Evolutionary conservation across 176 grass and related monocot species (phyloP), one percentile per base, ranked within the genome.

Genomic region (Eragrostis nindensis): DNA sequence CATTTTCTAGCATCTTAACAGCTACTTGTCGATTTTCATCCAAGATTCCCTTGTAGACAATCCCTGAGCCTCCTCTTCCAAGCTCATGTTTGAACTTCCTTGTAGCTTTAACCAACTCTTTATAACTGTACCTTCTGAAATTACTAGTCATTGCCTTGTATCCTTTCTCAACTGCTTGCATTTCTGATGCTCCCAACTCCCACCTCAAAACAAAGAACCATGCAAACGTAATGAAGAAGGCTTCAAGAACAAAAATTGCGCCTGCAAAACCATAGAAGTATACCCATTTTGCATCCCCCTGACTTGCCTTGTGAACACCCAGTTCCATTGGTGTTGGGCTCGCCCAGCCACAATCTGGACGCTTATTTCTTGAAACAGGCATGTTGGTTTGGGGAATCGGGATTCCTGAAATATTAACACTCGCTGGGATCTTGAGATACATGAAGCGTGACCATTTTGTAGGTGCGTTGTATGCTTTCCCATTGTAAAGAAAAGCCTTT

Each of bases 1-100:
- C 49, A 55, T 74, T 74, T 74, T 74, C 71, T 10, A 74, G 49
- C 71, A 55, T 74, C 49, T 74, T 74, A 55, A 74, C 71, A 74
- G 71, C 71, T 17, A 74, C 71, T 55, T 5, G 30, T 55, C 49
- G 49, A 22, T 11, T 74, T 29, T 74, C 49, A 6, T 74, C 49
- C 17, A 74, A 16, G 49, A 55, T 74, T 74, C 71, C 71, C 29
- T 55, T 74, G 29, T 74, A 74, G 18, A 74, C 49, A 22, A 55
- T 39, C 2, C 71, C 71, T n/a, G 71, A 74, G 18, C 71, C 71
- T 74, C 71, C 71, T 74, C 49, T 74, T 39, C 71, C 71, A 55
- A 74, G 49, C 71, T 74, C 71, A 40, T 74, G 16, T 55, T 39
- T 74, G 71, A 74, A 74, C 30, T 74, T 74, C 22, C 29, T 74